Percentiles rank a stretch among this genome's conserved stretches.
Evolutionary conservation across 1,139 yeast genomes (phyloP).

Genomic region (Scheffersomyces stambukii): DNA sequence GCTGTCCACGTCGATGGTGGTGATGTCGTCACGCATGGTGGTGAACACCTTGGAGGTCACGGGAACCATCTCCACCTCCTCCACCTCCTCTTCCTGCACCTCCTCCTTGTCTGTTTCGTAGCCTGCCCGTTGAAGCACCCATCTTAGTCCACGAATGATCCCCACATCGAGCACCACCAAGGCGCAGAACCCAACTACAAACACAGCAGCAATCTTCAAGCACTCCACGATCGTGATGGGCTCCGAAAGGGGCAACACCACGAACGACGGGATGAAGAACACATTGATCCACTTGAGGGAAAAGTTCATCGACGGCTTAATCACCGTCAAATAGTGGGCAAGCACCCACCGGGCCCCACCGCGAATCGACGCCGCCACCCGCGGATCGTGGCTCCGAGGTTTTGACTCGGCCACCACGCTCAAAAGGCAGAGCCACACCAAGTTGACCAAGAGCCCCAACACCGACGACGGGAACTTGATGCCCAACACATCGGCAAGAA

Average conservation of each 20-base stretch:
- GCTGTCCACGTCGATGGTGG: slow-evolving; percentile 28
- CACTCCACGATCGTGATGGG: slow-evolving; percentile 66
- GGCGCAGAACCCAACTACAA: slow-evolving; percentile 56
- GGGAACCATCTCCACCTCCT: slow-evolving; percentile 1
- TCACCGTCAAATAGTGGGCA: slow-evolving; percentile 38
- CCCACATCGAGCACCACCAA: slow-evolving; percentile 46
- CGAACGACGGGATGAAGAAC: slow-evolving; percentile 74
- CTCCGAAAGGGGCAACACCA: slow-evolving; percentile 63
- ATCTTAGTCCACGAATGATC: slow-evolving; percentile 28
- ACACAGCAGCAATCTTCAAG: slow-evolving; percentile 69
- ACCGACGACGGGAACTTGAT: slow-evolving; percentile 73
- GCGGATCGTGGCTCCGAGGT: slow-evolving; percentile 3
- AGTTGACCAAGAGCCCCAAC: slow-evolving; percentile 64
- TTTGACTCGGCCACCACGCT: slow-evolving; percentile 16
- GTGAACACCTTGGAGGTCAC: slow-evolving; percentile 16
- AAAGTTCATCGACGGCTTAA: slow-evolving; percentile 67
- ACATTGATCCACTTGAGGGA: slow-evolving; percentile 74
- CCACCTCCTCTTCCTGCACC: slow-evolving; percentile 17
- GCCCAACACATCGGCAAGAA: slow-evolving; percentile 44
- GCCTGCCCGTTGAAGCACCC: slow-evolving; percentile 18
- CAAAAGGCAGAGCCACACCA: slow-evolving; percentile 42
- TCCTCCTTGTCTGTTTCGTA: slow-evolving; percentile 9
- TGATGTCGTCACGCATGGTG: slow-evolving; percentile 33
- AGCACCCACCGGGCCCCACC: slow-evolving; percentile 27
- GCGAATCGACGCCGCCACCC: slow-evolving; percentile 19